Evolutionary conservation across 345 rosid genomes (phyloP).

Genomic region (Kandelia obovata): DNA sequence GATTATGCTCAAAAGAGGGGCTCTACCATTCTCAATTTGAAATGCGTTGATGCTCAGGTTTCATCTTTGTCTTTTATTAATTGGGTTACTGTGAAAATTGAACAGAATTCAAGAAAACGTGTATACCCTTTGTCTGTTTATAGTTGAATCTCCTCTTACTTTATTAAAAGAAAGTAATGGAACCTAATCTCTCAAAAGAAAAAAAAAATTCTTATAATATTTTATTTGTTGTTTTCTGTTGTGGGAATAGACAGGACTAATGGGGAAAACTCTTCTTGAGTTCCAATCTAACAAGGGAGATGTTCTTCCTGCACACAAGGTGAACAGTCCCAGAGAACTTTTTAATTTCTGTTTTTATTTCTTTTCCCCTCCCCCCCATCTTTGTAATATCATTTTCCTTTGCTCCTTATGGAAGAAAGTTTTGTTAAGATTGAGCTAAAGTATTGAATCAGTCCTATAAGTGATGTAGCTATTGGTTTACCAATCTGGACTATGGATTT

Average conservation of each 20-base stretch:
- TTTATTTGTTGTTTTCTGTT: slow-evolving; percentile 2
- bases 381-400: too few species aligned
- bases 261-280: slow-evolving; percentile 90
- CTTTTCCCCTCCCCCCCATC: too few species aligned
- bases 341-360: background rate
- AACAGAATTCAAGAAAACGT: too few species aligned
- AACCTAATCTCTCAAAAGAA: background rate
- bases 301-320: slow-evolving; percentile 96
- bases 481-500: background rate
- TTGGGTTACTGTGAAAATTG: background rate
- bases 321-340: slow-evolving; percentile 3
- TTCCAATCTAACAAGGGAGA: slow-evolving; percentile 90
- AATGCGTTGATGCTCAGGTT: slow-evolving; percentile 79
- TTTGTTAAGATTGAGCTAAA: too few species aligned
- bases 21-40: slow-evolving; percentile 67
- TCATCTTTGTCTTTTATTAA: background rate
- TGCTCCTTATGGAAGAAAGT: too few species aligned
- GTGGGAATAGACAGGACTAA: slow-evolving; percentile 54
- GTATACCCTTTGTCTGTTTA: too few species aligned
- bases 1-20: slow-evolving; percentile 72
- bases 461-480: background rate
- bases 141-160: too few species aligned
- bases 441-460: too few species aligned
- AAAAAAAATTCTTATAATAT: background rate
- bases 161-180: too few species aligned